These are phyloP conservation scores for Penicillium sp. DNA, from an alignment of 2,329 filamentous ascomycete species.

Conservation along the genomic window DNA sequence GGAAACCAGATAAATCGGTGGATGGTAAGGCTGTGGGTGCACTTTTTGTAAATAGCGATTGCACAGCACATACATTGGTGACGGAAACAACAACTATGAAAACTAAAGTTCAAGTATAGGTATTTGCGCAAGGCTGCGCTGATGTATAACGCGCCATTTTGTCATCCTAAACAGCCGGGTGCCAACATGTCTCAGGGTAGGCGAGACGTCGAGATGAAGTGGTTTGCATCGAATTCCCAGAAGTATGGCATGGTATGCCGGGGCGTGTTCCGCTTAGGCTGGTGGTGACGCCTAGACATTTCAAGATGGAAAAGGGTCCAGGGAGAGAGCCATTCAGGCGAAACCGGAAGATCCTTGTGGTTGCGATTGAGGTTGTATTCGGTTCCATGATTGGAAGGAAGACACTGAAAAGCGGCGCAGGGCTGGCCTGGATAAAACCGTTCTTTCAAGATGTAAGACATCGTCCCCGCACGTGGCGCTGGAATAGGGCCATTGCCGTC, in stretches of 20 bases:
- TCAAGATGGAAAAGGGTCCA: too few species aligned
- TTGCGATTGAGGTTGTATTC: not conserved
- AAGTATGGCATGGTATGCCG: not conserved
- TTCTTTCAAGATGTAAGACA: not conserved
- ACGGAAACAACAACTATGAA: not conserved
- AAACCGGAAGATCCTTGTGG: not conserved
- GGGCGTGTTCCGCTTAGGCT: not conserved
- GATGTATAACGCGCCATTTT: not conserved
- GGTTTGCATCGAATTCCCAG: not conserved
- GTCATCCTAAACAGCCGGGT: not conserved
- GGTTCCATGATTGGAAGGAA: not conserved
- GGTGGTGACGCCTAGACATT: not conserved
- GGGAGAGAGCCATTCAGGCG: not conserved
- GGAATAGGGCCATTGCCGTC: not conserved
- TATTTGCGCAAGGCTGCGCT: not conserved
- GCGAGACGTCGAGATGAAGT: not conserved
- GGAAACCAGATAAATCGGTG: not conserved
- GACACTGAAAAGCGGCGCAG: not conserved
- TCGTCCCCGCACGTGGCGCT: not conserved
- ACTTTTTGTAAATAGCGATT: not conserved
- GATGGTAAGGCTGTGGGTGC: not conserved
- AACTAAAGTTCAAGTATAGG: not conserved
- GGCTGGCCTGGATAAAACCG: not conserved
- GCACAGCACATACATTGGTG: not conserved
- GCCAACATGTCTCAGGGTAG: not conserved